Evolutionary conservation across 1,284 basidiomycete species (phyloP), one percentile per base, ranked within the genome.

Genomic region (Athelia sp.): DNA sequence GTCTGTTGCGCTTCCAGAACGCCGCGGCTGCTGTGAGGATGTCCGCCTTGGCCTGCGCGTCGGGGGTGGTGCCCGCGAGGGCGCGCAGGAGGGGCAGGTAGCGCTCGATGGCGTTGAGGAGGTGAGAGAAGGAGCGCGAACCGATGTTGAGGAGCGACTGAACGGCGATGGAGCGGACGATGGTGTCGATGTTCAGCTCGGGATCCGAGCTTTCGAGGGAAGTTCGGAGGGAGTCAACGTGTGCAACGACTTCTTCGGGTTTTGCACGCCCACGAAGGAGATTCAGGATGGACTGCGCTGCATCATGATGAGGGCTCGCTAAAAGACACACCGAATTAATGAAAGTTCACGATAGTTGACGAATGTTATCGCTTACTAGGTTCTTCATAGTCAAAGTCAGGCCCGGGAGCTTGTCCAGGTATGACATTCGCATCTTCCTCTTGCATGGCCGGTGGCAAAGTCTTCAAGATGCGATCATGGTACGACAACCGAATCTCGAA

Each of bases 41-140:
- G 55, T 87, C 85, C 31, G 69, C 73, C 58, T 85, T 90, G 32
- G 84, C 84, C 53, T 81, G 81, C 0, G 72, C 58, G 51, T 73
- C 78, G 1, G 79, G 72, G 14, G 72, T 68, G 34, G 68, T 69
- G 6, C 36, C 19, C 1, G 84, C 81, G 40, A 98, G 72, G 47
- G 78, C 79, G 17, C 93, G 88, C 8, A 99, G 76, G 0, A 98
- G 73, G 11, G 84, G 81, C n/a, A 98, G 84, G 67, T 99, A 99
- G 4, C 93, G 85, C 66, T 99, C 97, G 54, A 98, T 93, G 6
- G 95, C 94, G 66, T 99, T 99, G 55, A 99, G 81, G 61, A 98
- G 88, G 67, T 99, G 97, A 0, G 95, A 98, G 74, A 99, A 98
- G 2, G 94, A 98, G 17, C 96, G 86, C 10, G 90, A 86, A 45